Evolutionary conservation across 2,329 filamentous ascomycete species (phyloP), one percentile per base, ranked within the genome.

Genomic region (Diaporthe eres): DNA sequence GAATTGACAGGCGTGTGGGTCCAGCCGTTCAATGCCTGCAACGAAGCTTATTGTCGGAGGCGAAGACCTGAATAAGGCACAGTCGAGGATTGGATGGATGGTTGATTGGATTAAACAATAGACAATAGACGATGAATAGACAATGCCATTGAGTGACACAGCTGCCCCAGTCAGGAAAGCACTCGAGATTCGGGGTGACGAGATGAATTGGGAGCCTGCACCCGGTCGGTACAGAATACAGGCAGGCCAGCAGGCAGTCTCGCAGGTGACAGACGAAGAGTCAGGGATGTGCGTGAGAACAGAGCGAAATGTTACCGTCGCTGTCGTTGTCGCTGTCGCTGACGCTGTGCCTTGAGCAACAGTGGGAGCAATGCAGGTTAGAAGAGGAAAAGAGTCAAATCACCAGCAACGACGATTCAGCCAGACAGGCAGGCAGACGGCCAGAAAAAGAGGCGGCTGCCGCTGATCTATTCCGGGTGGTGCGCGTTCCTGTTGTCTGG

Each of bases 1-100:
- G 61, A n/a, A 49, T 67, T 70, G 61, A 74, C 63, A 70, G 72
- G 72, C 8, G 47, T 39, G 58, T 58, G 74, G 74, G 44, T 71
- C 73, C 73, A 53, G 44, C 42, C 9, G 57, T 28, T 67, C 51
- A 49, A 68, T 67, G 68, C 51, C 55, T 75, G 74, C 25, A 37
- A 47, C 61, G 68, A 51, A 61, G 55, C 39, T 55, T 57, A 55
- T 60, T 74, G 61, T 51, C 34, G 37, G 37, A 4, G 49, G 49
- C 65, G 49, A 70, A 28, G 8, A 15, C 49, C 65, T 70, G 65
- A 70, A 70, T 70, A 70, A 70, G 65, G 49, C 39, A 37, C 37
- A 28, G 65, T 13, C 31, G 42, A 31, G 53, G 53, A 47, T 25
- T 17, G 8, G 28, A 12, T 19, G 39, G 61, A 31, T 22, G 53